phyloP scores from a whole-genome alignment of 2,329 filamentous ascomycete species.

The Fusarium robinianum region DNA sequence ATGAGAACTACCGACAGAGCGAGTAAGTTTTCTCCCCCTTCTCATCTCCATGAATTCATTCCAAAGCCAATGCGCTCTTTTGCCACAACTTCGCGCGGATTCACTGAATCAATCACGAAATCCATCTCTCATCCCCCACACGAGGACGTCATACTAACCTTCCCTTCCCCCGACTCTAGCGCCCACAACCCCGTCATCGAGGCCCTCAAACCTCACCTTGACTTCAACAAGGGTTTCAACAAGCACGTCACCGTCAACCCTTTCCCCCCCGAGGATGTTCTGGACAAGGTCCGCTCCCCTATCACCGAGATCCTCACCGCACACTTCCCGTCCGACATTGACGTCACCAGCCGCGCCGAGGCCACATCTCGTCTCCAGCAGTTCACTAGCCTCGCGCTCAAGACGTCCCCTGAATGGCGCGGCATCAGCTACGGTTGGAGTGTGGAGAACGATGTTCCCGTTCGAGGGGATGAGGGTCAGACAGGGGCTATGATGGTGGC shows the following conservation, averaged over 20 bases:
- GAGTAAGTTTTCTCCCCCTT: conserved; percentile 13
- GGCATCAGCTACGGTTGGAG: conserved; percentile 41
- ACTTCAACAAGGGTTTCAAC: conserved; percentile 22
- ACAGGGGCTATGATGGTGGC: conserved; percentile 32
- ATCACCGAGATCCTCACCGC: conserved; percentile 30
- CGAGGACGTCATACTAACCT: not conserved
- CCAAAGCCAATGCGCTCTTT: no score
- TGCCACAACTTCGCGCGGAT: no score
- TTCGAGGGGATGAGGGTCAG: conserved; percentile 36
- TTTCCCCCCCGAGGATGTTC: conserved; percentile 29
- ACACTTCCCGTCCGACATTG: conserved; percentile 30
- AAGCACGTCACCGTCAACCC: conserved; percentile 32
- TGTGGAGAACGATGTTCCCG: conserved; percentile 39
- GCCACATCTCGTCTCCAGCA: conserved; percentile 24
- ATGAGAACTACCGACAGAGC: conserved; percentile 22
- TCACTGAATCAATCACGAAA: not conserved
- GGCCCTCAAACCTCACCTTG: conserved; percentile 21
- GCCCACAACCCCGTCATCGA: conserved; percentile 22
- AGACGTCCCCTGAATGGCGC: conserved; percentile 26
- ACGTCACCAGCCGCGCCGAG: conserved; percentile 21
- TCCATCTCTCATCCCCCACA: not conserved
- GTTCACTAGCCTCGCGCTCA: conserved; percentile 23
- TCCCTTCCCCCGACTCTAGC: not conserved
- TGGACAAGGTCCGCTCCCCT: conserved; percentile 24
- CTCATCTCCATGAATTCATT: not conserved